Evolutionary conservation across 441 rosid species (phyloP), one percentile per base, ranked within the genome.

Genomic region (Croton laevigatus): DNA sequence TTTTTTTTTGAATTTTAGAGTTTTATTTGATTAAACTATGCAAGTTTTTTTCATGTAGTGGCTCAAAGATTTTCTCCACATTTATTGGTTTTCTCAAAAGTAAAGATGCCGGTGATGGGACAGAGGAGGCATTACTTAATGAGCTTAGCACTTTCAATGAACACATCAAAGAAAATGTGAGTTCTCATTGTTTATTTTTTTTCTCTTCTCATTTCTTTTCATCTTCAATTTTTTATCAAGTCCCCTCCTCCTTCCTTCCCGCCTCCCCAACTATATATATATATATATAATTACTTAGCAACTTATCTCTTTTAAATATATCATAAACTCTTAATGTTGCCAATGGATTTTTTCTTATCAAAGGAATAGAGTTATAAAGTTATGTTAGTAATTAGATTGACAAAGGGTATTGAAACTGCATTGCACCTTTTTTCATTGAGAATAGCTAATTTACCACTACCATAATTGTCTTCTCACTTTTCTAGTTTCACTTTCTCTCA

Each of bases 81-180:
- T 94, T 91, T 79, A 85, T 94, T 45, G 97, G 93, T 73, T 91
- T 90, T 69, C 93, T 94, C 40, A 91, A 90, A 82, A 91, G 97
- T 87, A 90, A 91, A 84, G 96, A 91, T 73, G 69, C 90, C 32
- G 75, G 36, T 70, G 93, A 92, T 82, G 99, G 96, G 78, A 88
- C 93, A 11, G 90, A 90, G 80, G 86, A 88, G 77, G 87, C 86
- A 69, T 82, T 94, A 37, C 83, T 89, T 17, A 75, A 81, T 66
- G 99, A 92, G 81, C 86, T 90, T 59, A 79, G 77, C 73, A 78
- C 87, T 59, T 81, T 94, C 75, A 84, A 94, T 70, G 84, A 87
- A 23, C 78, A 88, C 74, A 74, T 94, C 75, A 90, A 88, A 71
- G 89, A 85, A 59, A 69, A 69, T 46, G 72, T 69, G 48, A 69